Evolutionary conservation across 2,329 filamentous ascomycete species (phyloP).

Genomic region (Arthrobotrys musiformis): DNA sequence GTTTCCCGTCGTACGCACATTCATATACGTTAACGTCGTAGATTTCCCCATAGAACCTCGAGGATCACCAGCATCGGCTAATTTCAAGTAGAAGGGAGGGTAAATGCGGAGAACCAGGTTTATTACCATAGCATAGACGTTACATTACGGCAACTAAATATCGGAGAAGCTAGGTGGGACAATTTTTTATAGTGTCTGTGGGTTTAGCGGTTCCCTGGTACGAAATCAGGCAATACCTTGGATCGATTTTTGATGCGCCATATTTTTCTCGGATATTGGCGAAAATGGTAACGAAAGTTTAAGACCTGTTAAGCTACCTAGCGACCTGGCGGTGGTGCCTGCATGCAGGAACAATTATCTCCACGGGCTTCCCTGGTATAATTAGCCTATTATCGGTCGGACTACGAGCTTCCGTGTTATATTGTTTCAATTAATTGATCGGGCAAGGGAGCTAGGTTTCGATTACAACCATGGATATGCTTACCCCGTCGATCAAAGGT

Average conservation of each 20-base stretch:
- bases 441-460: constrained; percentile 11
- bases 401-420: constrained; percentile 51
- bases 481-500: neutral
- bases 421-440: no score
- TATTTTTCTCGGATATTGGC: constrained; percentile 53
- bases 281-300: constrained; percentile 2
- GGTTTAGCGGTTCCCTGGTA: constrained; percentile 1
- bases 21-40: neutral
- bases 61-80: constrained; percentile 44
- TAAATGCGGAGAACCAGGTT: constrained; percentile 16
- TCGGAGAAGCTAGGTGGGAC: constrained; percentile 8
- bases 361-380: constrained; percentile 22
- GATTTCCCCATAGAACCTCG: constrained; percentile 7
- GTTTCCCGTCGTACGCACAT: constrained; percentile 36
- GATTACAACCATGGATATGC: neutral
- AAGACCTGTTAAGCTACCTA: neutral
- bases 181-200: neutral
- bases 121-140: neutral
- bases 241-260: constrained; percentile 30
- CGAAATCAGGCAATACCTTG: constrained; percentile 18
- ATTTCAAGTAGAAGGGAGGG: constrained; percentile 7
- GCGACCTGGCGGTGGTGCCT: constrained; percentile 26
- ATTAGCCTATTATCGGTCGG: constrained; percentile 52
- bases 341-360: constrained; percentile 42
- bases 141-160: neutral